phyloP scores from a whole-genome alignment of 441 rosid species.

The Macaranga tanarius region DNA sequence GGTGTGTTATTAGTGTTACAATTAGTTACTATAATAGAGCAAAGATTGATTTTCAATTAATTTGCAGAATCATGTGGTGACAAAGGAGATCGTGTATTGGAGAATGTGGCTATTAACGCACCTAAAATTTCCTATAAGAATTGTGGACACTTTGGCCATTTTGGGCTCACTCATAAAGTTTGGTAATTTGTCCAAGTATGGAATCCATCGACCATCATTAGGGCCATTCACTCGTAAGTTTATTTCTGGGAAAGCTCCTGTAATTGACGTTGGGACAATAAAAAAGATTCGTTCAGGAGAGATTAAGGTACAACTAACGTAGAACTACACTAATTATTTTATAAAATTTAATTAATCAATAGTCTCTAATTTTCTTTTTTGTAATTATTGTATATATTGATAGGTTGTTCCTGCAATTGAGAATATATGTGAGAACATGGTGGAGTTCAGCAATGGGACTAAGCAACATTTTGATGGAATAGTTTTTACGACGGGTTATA shows the following conservation, averaged over 20 bases:
- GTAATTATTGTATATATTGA: background rate
- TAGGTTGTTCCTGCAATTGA: constrained; percentile 57
- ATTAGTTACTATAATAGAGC: background rate
- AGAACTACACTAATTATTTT: background rate
- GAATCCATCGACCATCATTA: constrained; percentile 50
- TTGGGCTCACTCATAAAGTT: constrained; percentile 41
- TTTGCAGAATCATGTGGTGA: constrained; percentile 84
- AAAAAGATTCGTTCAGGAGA: constrained; percentile 54
- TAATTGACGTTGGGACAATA: constrained; percentile 68
- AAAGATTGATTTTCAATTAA: too few relatives aligned
- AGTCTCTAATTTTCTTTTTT: background rate
- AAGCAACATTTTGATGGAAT: too few relatives aligned
- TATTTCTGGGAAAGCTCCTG: constrained; percentile 67
- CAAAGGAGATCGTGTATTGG: constrained; percentile 61
- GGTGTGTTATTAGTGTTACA: background rate
- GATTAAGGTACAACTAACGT: constrained; percentile 45
- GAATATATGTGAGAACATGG: constrained; percentile 38
- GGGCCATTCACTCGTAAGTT: constrained; percentile 66
- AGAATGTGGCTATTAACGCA: constrained; percentile 61
- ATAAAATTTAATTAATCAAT: too few relatives aligned
- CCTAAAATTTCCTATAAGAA: constrained; percentile 44
- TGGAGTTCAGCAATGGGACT: constrained; percentile 60
- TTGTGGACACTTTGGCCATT: constrained; percentile 55
- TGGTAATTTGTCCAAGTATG: constrained; percentile 51
- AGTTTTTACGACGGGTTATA: too few relatives aligned